Percentiles rank a stretch among this genome's conserved stretches.
phyloP scores from a whole-genome alignment of 441 rosid species.

The Mallotus repandus region DNA sequence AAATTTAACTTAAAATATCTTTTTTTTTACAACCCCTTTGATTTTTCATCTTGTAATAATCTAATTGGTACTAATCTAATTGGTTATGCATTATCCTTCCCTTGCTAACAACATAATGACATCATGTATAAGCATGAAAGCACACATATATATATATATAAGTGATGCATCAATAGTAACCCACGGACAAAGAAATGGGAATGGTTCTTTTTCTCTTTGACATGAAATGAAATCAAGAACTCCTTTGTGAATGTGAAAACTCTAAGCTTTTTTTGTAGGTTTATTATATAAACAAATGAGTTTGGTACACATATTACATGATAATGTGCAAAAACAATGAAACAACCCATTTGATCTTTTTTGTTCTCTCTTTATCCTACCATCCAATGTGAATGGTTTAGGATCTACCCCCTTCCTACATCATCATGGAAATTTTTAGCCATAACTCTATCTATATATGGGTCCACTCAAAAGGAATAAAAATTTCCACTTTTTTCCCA shows the following conservation, averaged over 20 bases:
- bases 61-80: no score
- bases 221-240: background rate
- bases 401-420: conserved; percentile 17
- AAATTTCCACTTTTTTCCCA: no score
- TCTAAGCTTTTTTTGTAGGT: background rate
- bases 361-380: conserved; percentile 28
- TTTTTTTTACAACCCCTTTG: no score
- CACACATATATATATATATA: background rate
- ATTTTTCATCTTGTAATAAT: no score
- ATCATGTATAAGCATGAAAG: background rate
- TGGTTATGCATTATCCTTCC: background rate
- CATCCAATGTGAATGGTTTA: conserved; percentile 34
- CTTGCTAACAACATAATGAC: conserved; percentile 5
- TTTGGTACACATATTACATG: background rate
- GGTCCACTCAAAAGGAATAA: conserved; percentile 24
- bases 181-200: conserved; percentile 5
- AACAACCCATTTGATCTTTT: conserved; percentile 15
- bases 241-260: conserved; percentile 15
- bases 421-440: conserved; percentile 20
- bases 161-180: background rate
- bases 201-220: no score
- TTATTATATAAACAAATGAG: background rate
- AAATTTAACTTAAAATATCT: no score
- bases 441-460: conserved; percentile 22
- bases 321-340: conserved; percentile 15